Conservation (phyloP, 805 yeast species). For the Limtongia smithiae region DNA sequence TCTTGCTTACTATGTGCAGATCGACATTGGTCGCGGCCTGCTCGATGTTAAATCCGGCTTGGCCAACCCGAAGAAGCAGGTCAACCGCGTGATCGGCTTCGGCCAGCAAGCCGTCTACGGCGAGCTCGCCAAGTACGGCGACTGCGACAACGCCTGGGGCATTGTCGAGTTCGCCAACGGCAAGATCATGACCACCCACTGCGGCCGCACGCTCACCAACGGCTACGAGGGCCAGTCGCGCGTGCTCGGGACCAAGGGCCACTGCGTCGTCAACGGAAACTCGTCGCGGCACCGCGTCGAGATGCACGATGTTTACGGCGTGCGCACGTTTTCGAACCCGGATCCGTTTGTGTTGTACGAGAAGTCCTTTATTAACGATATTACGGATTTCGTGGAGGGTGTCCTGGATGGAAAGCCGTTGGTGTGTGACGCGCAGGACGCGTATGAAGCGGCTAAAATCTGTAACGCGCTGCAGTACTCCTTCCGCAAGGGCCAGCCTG, state of each 20-base stretch:
- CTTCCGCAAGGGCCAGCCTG: too few relatives aligned
- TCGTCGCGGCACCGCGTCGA: slow-evolving; percentile 22
- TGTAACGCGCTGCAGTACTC: too few relatives aligned
- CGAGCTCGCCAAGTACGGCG: slow-evolving; percentile 25
- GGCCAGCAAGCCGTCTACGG: slow-evolving; percentile 29
- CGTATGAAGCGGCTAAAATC: too few relatives aligned
- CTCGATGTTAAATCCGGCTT: slow-evolving; percentile 27
- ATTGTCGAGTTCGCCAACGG: slow-evolving; percentile 30
- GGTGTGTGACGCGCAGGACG: too few relatives aligned
- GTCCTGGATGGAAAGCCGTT: too few relatives aligned
- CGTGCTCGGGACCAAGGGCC: slow-evolving; percentile 30
- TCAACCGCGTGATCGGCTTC: slow-evolving; percentile 21
- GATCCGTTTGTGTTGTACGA: too few relatives aligned
- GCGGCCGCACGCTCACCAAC: slow-evolving; percentile 27
- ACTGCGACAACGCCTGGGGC: slow-evolving; percentile 30
- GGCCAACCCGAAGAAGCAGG: slow-evolving; percentile 24
- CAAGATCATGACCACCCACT: slow-evolving; percentile 25
- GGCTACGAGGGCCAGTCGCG: slow-evolving; percentile 30
- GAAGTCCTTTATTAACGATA: too few relatives aligned
- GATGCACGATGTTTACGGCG: slow-evolving; percentile 26
- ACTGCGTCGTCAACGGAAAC: slow-evolving; percentile 25
- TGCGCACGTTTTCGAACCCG: too few relatives aligned
- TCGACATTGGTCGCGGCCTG: too few relatives aligned
- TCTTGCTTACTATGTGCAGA: too few relatives aligned
- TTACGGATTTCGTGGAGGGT: too few relatives aligned